Evolutionary conservation across 176 grass and related monocot genomes (phyloP).

Genomic region (Oryza meridionalis): DNA sequence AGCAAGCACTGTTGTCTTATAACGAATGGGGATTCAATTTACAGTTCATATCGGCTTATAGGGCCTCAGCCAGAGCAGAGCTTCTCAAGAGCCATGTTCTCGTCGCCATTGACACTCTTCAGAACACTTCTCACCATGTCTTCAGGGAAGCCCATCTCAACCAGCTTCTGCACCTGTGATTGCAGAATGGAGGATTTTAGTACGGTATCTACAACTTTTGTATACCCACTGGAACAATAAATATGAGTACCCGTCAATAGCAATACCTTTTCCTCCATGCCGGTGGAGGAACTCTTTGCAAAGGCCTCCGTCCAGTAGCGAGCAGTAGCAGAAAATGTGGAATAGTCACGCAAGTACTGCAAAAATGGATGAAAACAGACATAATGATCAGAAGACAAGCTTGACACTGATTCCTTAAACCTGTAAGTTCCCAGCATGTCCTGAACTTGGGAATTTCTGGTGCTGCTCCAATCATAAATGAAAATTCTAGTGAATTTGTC

Average conservation of each 20-base stretch:
- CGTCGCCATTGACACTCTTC: conserved; percentile 85
- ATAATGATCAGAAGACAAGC: not conserved
- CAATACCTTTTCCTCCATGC: conserved; percentile 91
- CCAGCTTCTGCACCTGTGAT: conserved; percentile 80
- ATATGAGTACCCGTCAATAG: not conserved
- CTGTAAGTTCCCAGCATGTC: not conserved
- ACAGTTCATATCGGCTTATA: conserved; percentile 38
- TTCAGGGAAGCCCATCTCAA: conserved; percentile 98
- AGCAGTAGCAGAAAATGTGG: conserved; percentile 79
- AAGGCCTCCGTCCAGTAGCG: conserved; percentile 95
- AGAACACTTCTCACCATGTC: conserved; percentile 81
- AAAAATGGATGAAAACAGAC: conserved; percentile 20
- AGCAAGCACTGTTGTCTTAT: conserved; percentile 30
- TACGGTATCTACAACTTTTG: not conserved
- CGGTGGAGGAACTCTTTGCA: conserved; percentile 72
- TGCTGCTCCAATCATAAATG: not conserved
- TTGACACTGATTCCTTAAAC: conserved; percentile 4
- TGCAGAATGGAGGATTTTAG: conserved; percentile 14
- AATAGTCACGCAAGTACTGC: conserved; percentile 76
- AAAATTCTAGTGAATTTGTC: conserved; percentile 4
- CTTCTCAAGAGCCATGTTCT: conserved; percentile 95
- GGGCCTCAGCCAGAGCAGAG: conserved; percentile 70
- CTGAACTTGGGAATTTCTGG: not conserved
- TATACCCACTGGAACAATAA: not conserved
- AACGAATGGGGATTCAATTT: conserved; percentile 48